Evolutionary conservation across 2,329 filamentous ascomycete genomes (phyloP).

Genomic region (Aplosporella prunicola): DNA sequence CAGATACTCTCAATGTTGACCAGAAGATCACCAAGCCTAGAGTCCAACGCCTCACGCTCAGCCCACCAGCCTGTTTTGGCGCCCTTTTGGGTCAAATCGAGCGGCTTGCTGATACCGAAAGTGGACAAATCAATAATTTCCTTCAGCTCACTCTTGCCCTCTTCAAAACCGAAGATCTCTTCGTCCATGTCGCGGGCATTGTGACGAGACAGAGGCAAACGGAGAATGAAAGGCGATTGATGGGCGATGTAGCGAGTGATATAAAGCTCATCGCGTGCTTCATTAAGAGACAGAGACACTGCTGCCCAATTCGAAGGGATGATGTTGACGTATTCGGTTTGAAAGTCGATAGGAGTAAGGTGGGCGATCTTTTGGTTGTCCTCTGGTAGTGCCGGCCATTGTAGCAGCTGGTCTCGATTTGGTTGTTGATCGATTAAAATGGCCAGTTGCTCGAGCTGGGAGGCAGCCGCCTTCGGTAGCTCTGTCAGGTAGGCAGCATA

Average conservation of each 20-base stretch:
- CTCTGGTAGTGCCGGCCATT: conserved; percentile 31
- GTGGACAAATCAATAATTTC: conserved; percentile 79
- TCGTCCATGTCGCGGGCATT: conserved; percentile 70
- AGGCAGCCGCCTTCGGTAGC: conserved; percentile 58
- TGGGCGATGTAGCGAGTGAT: conserved; percentile 75
- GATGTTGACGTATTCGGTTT: conserved; percentile 73
- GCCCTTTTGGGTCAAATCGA: conserved; percentile 63
- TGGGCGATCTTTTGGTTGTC: conserved; percentile 24
- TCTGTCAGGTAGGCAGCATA: conserved; percentile 42
- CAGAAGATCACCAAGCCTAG: conserved; percentile 65
- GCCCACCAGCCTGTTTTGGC: conserved; percentile 84
- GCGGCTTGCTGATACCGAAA: conserved; percentile 65
- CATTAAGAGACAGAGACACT: conserved; percentile 74
- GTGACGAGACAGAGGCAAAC: conserved; percentile 74
- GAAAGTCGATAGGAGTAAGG: conserved; percentile 47
- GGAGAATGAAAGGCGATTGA: conserved; percentile 72
- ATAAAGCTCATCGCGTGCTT: conserved; percentile 73
- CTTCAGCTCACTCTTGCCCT: conserved; percentile 67
- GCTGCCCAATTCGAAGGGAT: conserved; percentile 77
- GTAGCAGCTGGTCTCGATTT: conserved; percentile 26
- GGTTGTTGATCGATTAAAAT: conserved; percentile 37
- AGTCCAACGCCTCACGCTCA: conserved; percentile 71
- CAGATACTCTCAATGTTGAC: conserved; percentile 84
- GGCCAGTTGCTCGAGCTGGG: conserved; percentile 55
- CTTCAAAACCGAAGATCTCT: conserved; percentile 73